These are phyloP conservation scores for Amanita pseudoporphyria DNA, from an alignment of 768 basidiomycete species.

Conservation along the genomic window DNA sequence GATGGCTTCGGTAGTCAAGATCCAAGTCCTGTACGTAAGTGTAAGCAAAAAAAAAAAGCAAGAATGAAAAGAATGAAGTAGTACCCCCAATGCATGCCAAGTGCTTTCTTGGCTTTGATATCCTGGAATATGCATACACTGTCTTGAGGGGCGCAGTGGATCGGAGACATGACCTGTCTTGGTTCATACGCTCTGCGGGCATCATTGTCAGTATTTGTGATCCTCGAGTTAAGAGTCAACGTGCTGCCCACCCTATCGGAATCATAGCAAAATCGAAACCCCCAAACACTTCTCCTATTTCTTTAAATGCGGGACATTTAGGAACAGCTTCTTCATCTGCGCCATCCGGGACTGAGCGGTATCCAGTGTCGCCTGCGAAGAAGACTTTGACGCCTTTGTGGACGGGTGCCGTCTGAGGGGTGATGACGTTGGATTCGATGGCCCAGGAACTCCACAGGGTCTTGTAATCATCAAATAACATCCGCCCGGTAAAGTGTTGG, in stretches of 20 bases:
- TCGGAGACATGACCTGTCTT: slow-evolving; percentile 42
- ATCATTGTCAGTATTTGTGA: not conserved
- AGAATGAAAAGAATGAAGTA: slow-evolving; percentile 18
- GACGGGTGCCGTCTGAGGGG: not conserved
- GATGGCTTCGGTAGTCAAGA: slow-evolving; percentile 43
- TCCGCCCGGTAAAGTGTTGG: slow-evolving; percentile 54
- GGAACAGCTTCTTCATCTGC: slow-evolving; percentile 44
- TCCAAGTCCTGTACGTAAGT: slow-evolving; percentile 35
- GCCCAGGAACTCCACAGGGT: slow-evolving; percentile 63
- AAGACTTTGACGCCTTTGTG: slow-evolving; percentile 27
- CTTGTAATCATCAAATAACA: slow-evolving; percentile 39
- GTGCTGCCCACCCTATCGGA: slow-evolving; percentile 46
- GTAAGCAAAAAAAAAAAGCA: not conserved
- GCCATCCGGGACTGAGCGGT: slow-evolving; percentile 35
- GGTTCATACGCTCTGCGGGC: slow-evolving; percentile 47
- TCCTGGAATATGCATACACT: slow-evolving; percentile 61
- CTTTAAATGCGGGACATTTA: slow-evolving; percentile 62
- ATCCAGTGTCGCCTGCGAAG: slow-evolving; percentile 68
- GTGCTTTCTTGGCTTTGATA: slow-evolving; percentile 43
- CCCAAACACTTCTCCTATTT: slow-evolving; percentile 56
- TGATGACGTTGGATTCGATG: slow-evolving; percentile 33
- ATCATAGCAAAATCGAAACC: slow-evolving; percentile 63
- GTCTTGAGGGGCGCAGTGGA: slow-evolving; percentile 61
- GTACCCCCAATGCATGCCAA: slow-evolving; percentile 72
- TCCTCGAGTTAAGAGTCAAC: slow-evolving; percentile 15